Evolutionary conservation across 768 basidiomycete species (phyloP), one percentile per base, ranked within the genome.

Genomic region (Pulveroboletus ravenelii): DNA sequence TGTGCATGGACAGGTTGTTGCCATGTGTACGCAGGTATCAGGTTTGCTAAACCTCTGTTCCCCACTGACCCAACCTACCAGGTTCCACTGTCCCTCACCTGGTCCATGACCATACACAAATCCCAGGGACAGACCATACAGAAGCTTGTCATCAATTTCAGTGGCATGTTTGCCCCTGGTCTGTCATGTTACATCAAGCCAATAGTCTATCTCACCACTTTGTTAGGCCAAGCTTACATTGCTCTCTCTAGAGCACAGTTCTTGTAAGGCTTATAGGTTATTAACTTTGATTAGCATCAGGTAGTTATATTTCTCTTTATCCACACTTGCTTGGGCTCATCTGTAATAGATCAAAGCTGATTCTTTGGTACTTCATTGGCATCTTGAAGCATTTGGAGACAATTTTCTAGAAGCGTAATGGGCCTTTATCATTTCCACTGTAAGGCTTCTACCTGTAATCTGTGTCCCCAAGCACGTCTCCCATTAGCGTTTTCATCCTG

Each of bases 71-170:
- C 1, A 23, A 14, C 13, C 7, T 29, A 5, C 31, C 23, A 50
- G 49, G 35, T 45, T 5, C 49, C 30, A 0, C 20, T 45, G 0
- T 0, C 10, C 1, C 23, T 45, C 2, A 2, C 42, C 0, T 50
- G 49, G 49, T 15, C 49, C 1, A 10, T 50, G n/a, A 50, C 42
- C 0, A 50, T 50, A 1, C 49, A 50, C 42, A 50, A 44, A 3
- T 44, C 43, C 0, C 49, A 50, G 10, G 49, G 49, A 0, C 49
- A 44, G n/a, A 50, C 15, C 0, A 39, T 45, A 2, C 10, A 14
- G 2, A 50, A 38, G 37, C 30, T 39, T 8, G 20, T 50, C 3
- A 8, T 50, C 1, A n/a, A 50, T 6, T 45, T 40, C 10, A 6
- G 3, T 2, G 20, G 43, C 0, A 50, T 45, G 1, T 32, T 50